These are phyloP conservation scores for Fraxinus sp. DNA, from an alignment of 305 asterid species.

Conservation along the genomic window DNA sequence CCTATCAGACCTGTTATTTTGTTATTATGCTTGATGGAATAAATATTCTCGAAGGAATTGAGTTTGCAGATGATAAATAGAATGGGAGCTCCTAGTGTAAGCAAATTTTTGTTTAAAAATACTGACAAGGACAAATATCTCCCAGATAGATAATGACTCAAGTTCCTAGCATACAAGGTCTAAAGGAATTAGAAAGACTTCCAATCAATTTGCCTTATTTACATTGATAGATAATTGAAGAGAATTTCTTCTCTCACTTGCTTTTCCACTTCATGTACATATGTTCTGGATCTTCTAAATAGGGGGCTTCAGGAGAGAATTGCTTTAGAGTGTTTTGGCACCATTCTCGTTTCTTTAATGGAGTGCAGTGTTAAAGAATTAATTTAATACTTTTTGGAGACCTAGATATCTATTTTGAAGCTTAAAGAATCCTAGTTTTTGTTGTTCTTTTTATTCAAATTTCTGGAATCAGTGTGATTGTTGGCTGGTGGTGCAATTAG, in stretches of 20 bases:
- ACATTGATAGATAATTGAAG: neutral
- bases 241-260: neutral
- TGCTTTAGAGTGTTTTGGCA: neutral
- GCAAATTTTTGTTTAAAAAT: neutral
- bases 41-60: neutral
- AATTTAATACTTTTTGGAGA: neutral
- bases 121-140: neutral
- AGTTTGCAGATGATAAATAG: neutral
- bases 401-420: neutral
- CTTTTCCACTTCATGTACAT: neutral
- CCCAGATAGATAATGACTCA: neutral
- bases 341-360: neutral
- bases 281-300: neutral
- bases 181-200: neutral
- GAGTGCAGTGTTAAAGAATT: neutral
- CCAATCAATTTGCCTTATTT: neutral
- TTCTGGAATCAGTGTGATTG: neutral
- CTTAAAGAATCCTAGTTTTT: neutral
- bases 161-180: neutral
- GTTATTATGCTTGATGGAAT: neutral
- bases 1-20: neutral
- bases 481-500: constrained; percentile 19
- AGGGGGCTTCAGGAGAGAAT: neutral
- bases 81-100: neutral
- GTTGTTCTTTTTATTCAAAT: neutral